Conservation (phyloP, 1,139 yeast genomes). For the Tardiomyces depauwii region DNA sequence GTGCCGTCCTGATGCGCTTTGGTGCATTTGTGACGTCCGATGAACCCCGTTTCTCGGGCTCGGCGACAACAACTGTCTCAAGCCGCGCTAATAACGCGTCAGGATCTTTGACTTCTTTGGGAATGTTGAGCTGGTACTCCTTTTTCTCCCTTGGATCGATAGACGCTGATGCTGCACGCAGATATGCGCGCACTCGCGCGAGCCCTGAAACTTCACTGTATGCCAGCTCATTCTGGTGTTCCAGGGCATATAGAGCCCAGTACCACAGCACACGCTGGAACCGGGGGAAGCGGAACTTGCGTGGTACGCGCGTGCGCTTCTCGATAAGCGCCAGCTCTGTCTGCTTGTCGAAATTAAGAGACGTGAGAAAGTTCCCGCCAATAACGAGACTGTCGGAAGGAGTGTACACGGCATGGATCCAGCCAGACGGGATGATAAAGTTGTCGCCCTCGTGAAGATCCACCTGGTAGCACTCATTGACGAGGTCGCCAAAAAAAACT, state of each 20-base stretch:
- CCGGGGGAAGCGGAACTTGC: slow-evolving; percentile 66
- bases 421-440: slow-evolving; percentile 78
- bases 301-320: slow-evolving; percentile 56
- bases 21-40: too few relatives aligned
- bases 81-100: not conserved
- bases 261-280: slow-evolving; percentile 65
- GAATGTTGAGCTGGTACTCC: not conserved
- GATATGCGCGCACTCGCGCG: not conserved
- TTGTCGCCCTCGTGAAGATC: slow-evolving; percentile 59
- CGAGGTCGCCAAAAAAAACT: slow-evolving; percentile 55
- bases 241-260: not conserved
- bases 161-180: not conserved
- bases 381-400: slow-evolving; percentile 72
- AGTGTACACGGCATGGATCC: slow-evolving; percentile 88
- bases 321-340: slow-evolving; percentile 53
- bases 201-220: not conserved
- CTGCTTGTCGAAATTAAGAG: slow-evolving; percentile 52
- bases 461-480: slow-evolving; percentile 45
- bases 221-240: not conserved
- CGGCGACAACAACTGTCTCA: not conserved
- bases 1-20: too few relatives aligned
- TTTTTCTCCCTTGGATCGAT: not conserved
- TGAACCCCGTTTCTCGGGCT: too few relatives aligned
- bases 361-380: slow-evolving; percentile 78
- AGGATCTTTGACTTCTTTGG: not conserved